Evolutionary conservation across 140 eudicot species (phyloP), one percentile per base, ranked within the genome.

Genomic region (Anethum foeniculum): DNA sequence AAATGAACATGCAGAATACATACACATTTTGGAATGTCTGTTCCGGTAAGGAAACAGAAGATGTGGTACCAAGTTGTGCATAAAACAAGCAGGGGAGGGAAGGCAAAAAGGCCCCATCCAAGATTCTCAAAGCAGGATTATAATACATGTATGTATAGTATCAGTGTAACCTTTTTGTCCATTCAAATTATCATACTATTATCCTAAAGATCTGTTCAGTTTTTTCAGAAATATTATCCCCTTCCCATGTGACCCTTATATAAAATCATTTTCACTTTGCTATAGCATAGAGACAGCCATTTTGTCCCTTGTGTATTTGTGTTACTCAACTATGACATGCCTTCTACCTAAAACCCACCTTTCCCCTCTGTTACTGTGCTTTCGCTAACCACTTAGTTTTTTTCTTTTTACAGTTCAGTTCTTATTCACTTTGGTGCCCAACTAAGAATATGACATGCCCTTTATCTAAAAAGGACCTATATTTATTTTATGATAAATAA

Each of bases 161-260:
- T 4, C 4, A 44, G 23, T 74, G 18, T 25, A 1, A 44, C 78
- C 78, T 74, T 74, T 71, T 74, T 74, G 78, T 74, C 78, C 78
- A 19, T 41, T 43, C 56, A 44, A 74, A 74, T 74, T 74, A 74
- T 74, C 5, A 72, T 21, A 68, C 28, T 71, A 71, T 71, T 32
- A 13, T 27, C 36, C 14, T n/a, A 41, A 74, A 74, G 56, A 44
- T 39, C n/a, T 25, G 18, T 5, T 49, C 6, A 47, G 28, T 73
- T n/a, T 41, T 73, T 73, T 41, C 54, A 74, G 78, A 74, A 74
- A 74, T 21, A 25, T 23, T 19, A 72, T 72, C 30, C 78, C 77
- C 78, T 7, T 12, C 54, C 78, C 78, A 74, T 74, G 78, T 74
- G 78, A 74, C 78, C 38, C 58, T 74, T n/a, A 4, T 44, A 74